A percentile compares a stretch with the other conserved stretches of the same genome.
Evolutionary conservation across 2,329 filamentous ascomycete species (phyloP).

Genomic region (Nemania abortiva): DNA sequence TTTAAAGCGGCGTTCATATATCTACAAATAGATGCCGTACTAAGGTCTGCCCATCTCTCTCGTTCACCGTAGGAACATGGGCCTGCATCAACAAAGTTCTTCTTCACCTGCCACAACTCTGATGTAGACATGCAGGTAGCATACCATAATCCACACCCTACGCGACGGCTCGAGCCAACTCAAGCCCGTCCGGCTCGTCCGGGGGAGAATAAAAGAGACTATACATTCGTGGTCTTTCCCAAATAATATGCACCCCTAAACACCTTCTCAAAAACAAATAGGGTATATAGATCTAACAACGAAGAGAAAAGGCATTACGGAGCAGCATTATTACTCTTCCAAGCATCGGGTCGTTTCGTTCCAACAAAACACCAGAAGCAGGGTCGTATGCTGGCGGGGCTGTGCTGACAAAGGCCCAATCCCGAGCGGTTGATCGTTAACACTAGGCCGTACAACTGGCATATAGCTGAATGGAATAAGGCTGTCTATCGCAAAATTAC

Average conservation of each 20-base stretch:
- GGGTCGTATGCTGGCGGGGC: constrained; percentile 7
- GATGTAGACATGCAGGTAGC: constrained; percentile 41
- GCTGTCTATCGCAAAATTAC: constrained; percentile 53
- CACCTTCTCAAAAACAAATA: constrained; percentile 49
- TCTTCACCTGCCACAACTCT: constrained; percentile 31
- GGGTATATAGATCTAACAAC: constrained; percentile 58
- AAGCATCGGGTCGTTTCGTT: constrained; percentile 32
- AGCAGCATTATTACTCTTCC: constrained; percentile 26
- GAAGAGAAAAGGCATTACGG: constrained; percentile 53
- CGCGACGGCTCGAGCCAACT: constrained; percentile 23
- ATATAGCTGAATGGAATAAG: constrained; percentile 52
- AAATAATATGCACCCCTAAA: constrained; percentile 48
- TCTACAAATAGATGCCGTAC: not conserved
- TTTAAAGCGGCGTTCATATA: not conserved
- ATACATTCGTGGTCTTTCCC: constrained; percentile 50
- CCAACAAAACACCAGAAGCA: constrained; percentile 37
- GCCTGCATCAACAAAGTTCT: constrained; percentile 30
- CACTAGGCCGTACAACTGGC: constrained; percentile 49
- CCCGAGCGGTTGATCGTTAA: constrained; percentile 42
- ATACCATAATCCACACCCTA: constrained; percentile 40
- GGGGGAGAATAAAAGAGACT: constrained; percentile 44
- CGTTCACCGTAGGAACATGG: constrained; percentile 36
- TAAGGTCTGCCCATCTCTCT: constrained; percentile 34
- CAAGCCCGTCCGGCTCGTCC: constrained; percentile 29
- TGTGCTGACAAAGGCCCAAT: constrained; percentile 38